Evolutionary conservation across 176 grass and related monocot genomes (phyloP), one percentile per base, ranked within the genome.

Genomic region (Aegilops longissima): DNA sequence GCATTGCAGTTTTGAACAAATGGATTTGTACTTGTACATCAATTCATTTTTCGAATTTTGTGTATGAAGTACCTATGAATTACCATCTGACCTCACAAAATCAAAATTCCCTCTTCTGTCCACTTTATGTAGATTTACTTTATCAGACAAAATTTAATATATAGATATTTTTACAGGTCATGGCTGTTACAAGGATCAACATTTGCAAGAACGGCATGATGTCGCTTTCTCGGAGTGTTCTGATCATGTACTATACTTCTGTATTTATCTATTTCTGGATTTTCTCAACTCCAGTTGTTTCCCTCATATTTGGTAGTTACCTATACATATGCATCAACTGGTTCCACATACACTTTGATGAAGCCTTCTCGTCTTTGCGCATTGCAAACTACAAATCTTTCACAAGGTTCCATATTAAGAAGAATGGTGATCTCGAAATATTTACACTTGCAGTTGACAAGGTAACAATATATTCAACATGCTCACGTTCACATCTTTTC

Each of bases 331-430:
- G 96, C 82, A 91, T 98, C 92, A 98, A 98, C 83, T 98, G 96
- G 96, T 94, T 98, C 69, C 90, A 98, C 47, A 88, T 98, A 87
- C 92, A 98, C 47, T 98, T 98, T 79, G 96, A 98, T 67, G 96
- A 98, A 90, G 96, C 96, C 35, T 98, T 98, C 82, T 98, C 96
- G 18, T 98, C 96, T 7, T 75, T 98, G 16, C 96, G 93, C 45
- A 98, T 98, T 20, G 96, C 96, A 61, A 98, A 98, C 87, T 98
- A 93, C 81, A 98, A 98, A 89, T 91, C 96, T 10, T 92, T 98
- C 83, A 98, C 93, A n/a, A 91, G 96, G 51, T 98, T 98, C 76
- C 96, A 94, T 76, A 88, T 98, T 67, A 95, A 91, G 30, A 85
- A 88, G 81, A 73, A 90, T 62, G 96, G 96, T 12, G 86, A 95